Evolutionary conservation across 1,139 yeast species (phyloP).

Genomic region (Saccharomyces hybrid): DNA sequence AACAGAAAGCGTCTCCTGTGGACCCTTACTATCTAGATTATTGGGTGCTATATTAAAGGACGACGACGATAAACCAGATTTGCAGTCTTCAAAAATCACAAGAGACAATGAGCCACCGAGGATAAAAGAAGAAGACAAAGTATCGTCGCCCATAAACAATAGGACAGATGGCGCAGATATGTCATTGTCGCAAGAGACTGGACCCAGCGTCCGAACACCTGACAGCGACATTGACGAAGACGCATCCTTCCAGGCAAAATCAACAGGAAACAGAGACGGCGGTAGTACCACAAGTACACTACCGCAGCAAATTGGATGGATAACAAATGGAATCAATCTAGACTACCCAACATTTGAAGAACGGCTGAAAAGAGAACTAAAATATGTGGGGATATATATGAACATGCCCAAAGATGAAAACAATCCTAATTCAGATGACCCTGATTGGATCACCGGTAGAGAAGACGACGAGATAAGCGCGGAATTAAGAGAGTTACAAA

Average conservation of each 20-base stretch:
- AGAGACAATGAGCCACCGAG: background rate
- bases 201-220: slow-evolving; percentile 5
- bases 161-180: slow-evolving; percentile 11
- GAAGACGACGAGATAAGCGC: slow-evolving; percentile 95
- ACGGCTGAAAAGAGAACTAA: slow-evolving; percentile 75
- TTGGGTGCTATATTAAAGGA: slow-evolving; percentile 60
- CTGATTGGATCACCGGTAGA: slow-evolving; percentile 64
- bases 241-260: background rate
- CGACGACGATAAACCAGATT: slow-evolving; percentile 25
- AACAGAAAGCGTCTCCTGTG: slow-evolving; percentile 73
- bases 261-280: slow-evolving; percentile 7
- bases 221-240: slow-evolving; percentile 6
- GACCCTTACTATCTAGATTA: slow-evolving; percentile 83
- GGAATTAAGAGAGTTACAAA: slow-evolving; percentile 70
- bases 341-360: slow-evolving; percentile 84
- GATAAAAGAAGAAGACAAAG: background rate
- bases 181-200: slow-evolving; percentile 7
- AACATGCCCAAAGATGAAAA: slow-evolving; percentile 41
- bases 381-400: slow-evolving; percentile 85
- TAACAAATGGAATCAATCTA: slow-evolving; percentile 39
- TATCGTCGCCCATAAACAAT: slow-evolving; percentile 10
- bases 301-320: slow-evolving; percentile 43
- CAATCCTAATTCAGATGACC: slow-evolving; percentile 29
- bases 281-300: slow-evolving; percentile 33
- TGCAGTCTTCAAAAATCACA: slow-evolving; percentile 9